These are phyloP conservation scores for Rhipidocladum racemiflorum DNA, from an alignment of 176 grass and related monocot genomes.

Conservation along the genomic window DNA sequence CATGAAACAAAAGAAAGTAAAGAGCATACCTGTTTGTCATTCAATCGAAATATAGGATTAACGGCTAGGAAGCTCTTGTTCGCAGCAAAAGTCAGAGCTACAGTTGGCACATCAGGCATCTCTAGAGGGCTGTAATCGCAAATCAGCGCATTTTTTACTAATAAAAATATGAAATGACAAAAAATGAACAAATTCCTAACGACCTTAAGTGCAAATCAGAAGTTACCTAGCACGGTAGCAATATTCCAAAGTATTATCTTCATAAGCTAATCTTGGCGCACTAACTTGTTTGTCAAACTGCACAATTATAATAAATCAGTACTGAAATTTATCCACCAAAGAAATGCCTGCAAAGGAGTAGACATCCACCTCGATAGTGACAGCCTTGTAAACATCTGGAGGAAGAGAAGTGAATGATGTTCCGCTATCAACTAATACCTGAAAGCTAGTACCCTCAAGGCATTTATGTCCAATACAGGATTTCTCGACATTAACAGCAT, in stretches of 20 bases:
- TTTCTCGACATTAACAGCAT: slow-evolving; percentile 67
- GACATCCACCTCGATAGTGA: slow-evolving; percentile 62
- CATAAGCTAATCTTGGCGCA: slow-evolving; percentile 46
- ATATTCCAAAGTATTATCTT: slow-evolving; percentile 57
- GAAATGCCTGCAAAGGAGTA: neutral
- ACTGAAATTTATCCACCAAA: slow-evolving; percentile 2
- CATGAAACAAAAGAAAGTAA: slow-evolving; percentile 11
- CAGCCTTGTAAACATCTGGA: slow-evolving; percentile 57
- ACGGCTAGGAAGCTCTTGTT: slow-evolving; percentile 76
- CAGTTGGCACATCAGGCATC: slow-evolving; percentile 60
- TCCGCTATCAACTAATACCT: slow-evolving; percentile 84
- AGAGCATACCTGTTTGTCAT: slow-evolving; percentile 55
- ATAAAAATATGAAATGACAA: slow-evolving; percentile 15
- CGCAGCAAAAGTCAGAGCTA: slow-evolving; percentile 60
- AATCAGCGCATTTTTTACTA: neutral
- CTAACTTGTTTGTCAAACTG: slow-evolving; percentile 93
- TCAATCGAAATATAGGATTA: slow-evolving; percentile 55
- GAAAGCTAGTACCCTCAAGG: slow-evolving; percentile 53
- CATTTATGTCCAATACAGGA: slow-evolving; percentile 80
- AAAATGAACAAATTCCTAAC: neutral
- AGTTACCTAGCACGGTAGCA: slow-evolving; percentile 80
- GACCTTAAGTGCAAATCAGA: slow-evolving; percentile 21
- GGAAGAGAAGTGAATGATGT: slow-evolving; percentile 89
- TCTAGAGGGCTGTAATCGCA: slow-evolving; percentile 58
- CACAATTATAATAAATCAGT: slow-evolving; percentile 39